Base-by-base conservation (phyloP, 192 early-diverging fungal species). In the Coemansia sp. region DNA sequence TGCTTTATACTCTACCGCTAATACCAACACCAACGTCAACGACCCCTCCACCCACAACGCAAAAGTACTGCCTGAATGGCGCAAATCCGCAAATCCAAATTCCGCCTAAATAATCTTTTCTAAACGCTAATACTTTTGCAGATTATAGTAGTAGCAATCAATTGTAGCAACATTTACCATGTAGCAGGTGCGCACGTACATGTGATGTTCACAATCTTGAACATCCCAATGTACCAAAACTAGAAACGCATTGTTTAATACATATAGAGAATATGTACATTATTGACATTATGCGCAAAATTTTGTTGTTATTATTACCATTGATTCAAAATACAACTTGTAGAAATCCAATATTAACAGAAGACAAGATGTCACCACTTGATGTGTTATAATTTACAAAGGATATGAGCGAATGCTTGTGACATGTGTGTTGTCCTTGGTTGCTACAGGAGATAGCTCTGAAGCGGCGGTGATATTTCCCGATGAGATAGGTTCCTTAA, bases 401-500 rank as follows among this genome's bases (percentile, higher is more conserved):
- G 56, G 56, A 21, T 58, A 38, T 58, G 56, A 18, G 32, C 56
- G 31, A 14, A 24, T 41, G 56, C 56, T 58, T 4, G 10, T 58
- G 7, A 10, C 26, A 48, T 22, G 47, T 22, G 59, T 48, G n/a
- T 26, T 61, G 26, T 16, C 7, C 26, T 52, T 23, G 25, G 51
- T 52, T 44, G 38, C 14, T 16, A 14, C 12, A 14, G 38, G 38
- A 16, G 38, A 44, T 44, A 44, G 9, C 19, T 52, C 51, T 12
- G 59, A 61, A 23, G 52, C 58, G 5, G 56, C 56, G 14, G 65
- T 55, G 30, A 26, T 51, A 22, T 22, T 51, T 4, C 47, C 49
- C 18, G 55, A 34, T 8, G 67, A n/a, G 7, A 27, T 27, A 10
- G 60, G 50, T 21, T 67, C 74, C 49, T 66, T 67, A 55, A 70